Base-by-base conservation (phyloP, 2,329 filamentous ascomycete species). In the Plenodomus biglobosus region DNA sequence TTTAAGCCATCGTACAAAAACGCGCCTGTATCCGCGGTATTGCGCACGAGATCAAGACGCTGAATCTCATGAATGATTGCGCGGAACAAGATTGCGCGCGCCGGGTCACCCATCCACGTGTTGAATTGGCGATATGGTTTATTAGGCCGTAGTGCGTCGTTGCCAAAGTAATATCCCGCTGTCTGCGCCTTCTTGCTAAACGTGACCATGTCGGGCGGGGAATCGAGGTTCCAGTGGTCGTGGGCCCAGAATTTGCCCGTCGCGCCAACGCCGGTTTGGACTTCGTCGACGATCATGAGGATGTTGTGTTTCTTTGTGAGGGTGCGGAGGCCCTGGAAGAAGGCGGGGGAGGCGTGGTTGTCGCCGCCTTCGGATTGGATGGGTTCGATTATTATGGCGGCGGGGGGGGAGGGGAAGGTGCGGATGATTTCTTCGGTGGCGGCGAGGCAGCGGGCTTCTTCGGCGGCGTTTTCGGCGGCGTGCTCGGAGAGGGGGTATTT, bases 211-310 rank as follows among this genome's bases (percentile, higher is more conserved):
- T 96, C 91, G 0, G 91, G 91, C 8, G 91, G 88, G 30, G 84
- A 77, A 41, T 80, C 68, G 37, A 96, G 81, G 72, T 88, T 81
- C 91, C 91, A 96, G 84, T 96, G 92, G 65, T 96, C 90, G 78
- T 96, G 92, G 8, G 92, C 91, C 91, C 91, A 96, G 84, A 96
- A 95, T 73, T 89, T 91, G 63, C 91, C 91, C 0, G 91, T 96
- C 34, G 92, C 90, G 62, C 92, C 92, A 20, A 96, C 86, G 70
- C 91, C 92, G 6, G 91, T 96, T 77, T 96, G 91, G 10, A 96
- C 91, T 76, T 96, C 91, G 71, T 96, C 91, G 56, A 95, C 91
- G 68, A 96, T 96, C 72, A 96, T 79, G 48, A 95, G 84, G 22
- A 95, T 82, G 61, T 85, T 80, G 76, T 90, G 83, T 73, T 85